phyloP scores from a whole-genome alignment of 371 early-diverging fungal genomes.

The Syncephalis fuscata region DNA sequence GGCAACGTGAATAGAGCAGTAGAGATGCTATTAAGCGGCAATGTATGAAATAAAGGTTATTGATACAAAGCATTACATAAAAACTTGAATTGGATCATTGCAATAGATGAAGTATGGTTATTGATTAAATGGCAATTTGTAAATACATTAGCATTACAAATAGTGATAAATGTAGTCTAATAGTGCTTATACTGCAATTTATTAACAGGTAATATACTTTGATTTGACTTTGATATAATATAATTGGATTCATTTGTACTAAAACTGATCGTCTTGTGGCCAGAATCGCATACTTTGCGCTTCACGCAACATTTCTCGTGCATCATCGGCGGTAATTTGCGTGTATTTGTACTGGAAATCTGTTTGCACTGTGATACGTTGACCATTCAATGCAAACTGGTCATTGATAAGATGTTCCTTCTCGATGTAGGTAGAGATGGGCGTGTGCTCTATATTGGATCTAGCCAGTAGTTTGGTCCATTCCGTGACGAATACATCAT shows the following conservation, averaged over 20 bases:
- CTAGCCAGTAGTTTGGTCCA: constrained; percentile 42
- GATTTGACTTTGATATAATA: too few species aligned
- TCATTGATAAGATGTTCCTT: constrained; percentile 50
- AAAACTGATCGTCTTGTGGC: constrained; percentile 20
- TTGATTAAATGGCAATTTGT: too few species aligned
- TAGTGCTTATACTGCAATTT: too few species aligned
- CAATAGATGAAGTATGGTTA: too few species aligned
- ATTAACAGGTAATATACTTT: too few species aligned
- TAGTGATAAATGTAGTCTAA: too few species aligned
- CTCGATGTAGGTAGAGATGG: constrained; percentile 86
- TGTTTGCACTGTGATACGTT: constrained; percentile 50
- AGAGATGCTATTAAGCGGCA: constrained; percentile 48
- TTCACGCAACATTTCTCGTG: constrained; percentile 49
- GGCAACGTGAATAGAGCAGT: constrained; percentile 92
- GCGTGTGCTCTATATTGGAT: constrained; percentile 53
- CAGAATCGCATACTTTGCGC: constrained; percentile 41
- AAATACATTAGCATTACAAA: too few species aligned
- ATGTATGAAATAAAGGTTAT: too few species aligned
- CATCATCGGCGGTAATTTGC: constrained; percentile 33
- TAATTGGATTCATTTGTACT: too few species aligned
- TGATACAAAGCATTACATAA: too few species aligned
- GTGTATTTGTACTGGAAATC: constrained; percentile 58
- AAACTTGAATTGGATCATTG: too few species aligned
- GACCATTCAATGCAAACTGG: constrained; percentile 56
- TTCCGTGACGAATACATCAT: not conserved